phyloP scores from a whole-genome alignment of 495 filamentous ascomycete genomes.

The Ramalina intermedia region DNA sequence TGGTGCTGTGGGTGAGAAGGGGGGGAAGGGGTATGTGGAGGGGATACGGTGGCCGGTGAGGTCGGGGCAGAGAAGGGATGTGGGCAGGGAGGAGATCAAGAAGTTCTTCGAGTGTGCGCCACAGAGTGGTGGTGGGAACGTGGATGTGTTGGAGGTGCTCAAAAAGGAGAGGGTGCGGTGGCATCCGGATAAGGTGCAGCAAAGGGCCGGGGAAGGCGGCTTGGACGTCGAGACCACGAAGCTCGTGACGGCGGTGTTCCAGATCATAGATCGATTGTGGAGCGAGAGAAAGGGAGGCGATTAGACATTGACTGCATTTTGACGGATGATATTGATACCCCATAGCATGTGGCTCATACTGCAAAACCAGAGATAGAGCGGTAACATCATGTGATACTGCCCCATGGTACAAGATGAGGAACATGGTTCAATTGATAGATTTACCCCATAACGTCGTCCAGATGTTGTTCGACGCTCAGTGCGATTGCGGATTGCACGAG shows the following conservation, averaged over 20 bases:
- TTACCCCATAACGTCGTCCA: no score
- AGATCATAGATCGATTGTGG: conserved; percentile 78
- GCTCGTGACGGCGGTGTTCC: conserved; percentile 80
- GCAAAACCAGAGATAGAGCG: no score
- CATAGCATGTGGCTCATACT: no score
- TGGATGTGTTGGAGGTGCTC: conserved; percentile 41
- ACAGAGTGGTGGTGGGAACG: conserved; percentile 12
- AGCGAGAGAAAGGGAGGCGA: conserved; percentile 28
- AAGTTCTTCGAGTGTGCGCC: conserved; percentile 46
- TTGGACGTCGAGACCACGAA: conserved; percentile 55
- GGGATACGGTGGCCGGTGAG: conserved; percentile 68
- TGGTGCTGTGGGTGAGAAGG: conserved; percentile 24
- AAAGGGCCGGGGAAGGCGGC: conserved; percentile 55
- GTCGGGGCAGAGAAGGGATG: conserved; percentile 44
- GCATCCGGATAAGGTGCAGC: conserved; percentile 98
- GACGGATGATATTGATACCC: no score
- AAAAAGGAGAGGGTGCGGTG: conserved; percentile 82
- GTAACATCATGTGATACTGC: no score
- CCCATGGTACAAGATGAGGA: no score
- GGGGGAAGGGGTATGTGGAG: conserved; percentile 9
- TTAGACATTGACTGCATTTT: background rate
- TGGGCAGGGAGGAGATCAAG: conserved; percentile 46
- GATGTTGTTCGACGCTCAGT: no score
- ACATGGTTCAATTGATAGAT: no score
- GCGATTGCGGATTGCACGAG: no score